A percentile compares a stretch with the other conserved stretches of the same genome.
phyloP scores from a whole-genome alignment of 495 filamentous ascomycete species.

The Penicillium crystallinum region DNA sequence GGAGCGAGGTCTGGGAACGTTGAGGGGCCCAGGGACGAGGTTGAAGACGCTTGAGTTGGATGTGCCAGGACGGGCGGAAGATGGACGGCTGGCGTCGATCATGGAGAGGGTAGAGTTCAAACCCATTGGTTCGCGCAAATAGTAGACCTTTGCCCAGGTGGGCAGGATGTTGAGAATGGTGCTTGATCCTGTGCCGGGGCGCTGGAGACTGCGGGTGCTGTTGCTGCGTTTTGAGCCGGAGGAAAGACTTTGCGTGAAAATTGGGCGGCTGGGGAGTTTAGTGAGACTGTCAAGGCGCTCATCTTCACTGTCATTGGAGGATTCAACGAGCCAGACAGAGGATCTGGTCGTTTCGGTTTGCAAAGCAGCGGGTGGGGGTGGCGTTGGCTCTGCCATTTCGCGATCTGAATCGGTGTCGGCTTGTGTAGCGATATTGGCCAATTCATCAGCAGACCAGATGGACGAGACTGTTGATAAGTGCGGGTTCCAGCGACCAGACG shows the following conservation, averaged over 20 bases:
- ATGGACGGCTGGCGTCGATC: constrained; percentile 29
- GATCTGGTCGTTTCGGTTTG: constrained; percentile 29
- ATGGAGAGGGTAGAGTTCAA: constrained; percentile 31
- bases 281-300: constrained; percentile 40
- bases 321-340: constrained; percentile 45
- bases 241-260: constrained; percentile 30
- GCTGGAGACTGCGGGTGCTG: constrained; percentile 31
- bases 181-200: constrained; percentile 41
- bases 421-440: constrained; percentile 10
- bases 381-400: constrained; percentile 12
- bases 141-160: constrained; percentile 46
- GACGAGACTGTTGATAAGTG: constrained; percentile 71
- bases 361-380: constrained; percentile 22
- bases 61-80: constrained; percentile 26
- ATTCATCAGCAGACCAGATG: constrained; percentile 48
- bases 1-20: constrained; percentile 14
- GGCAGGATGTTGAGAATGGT: constrained; percentile 52
- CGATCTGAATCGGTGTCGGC: constrained; percentile 12
- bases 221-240: constrained; percentile 38
- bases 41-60: constrained; percentile 30
- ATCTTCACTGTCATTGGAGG: constrained; percentile 28
- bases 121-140: constrained; percentile 32
- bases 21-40: constrained; percentile 27
- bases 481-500: constrained; percentile 60
- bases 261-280: constrained; percentile 36